These are phyloP conservation scores for Leccinum cinnamomeum DNA, from an alignment of 1,284 basidiomycete species.

Conservation along the genomic window DNA sequence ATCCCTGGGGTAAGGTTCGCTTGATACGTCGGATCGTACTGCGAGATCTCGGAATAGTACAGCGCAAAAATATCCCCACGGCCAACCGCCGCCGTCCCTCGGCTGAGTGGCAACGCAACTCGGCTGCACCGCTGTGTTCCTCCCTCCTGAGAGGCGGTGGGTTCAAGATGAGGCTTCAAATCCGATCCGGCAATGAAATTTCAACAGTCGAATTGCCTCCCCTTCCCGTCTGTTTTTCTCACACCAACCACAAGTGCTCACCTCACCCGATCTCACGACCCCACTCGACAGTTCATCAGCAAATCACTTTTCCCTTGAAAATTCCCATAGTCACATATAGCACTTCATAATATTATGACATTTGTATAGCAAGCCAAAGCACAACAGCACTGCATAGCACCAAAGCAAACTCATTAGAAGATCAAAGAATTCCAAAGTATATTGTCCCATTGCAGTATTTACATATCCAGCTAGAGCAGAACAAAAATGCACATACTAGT, in stretches of 20 bases:
- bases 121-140: constrained; percentile 14
- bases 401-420: too few relatives aligned
- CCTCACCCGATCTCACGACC: constrained; percentile 7
- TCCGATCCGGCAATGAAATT: constrained; percentile 11
- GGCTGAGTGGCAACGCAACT: constrained; percentile 14
- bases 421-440: too few relatives aligned
- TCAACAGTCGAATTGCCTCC: background rate
- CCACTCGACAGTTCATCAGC: background rate
- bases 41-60: constrained; percentile 21
- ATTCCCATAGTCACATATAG: too few relatives aligned
- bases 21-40: constrained; percentile 12
- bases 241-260: constrained; percentile 6
- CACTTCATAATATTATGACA: too few relatives aligned
- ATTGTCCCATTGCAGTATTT: too few relatives aligned
- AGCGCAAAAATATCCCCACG: constrained; percentile 7
- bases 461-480: too few relatives aligned
- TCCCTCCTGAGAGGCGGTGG: constrained; percentile 8
- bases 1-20: constrained; percentile 18
- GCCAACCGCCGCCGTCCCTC: constrained; percentile 4
- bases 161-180: background rate
- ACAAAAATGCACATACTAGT: too few relatives aligned
- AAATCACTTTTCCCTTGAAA: too few relatives aligned
- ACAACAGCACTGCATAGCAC: too few relatives aligned
- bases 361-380: too few relatives aligned
- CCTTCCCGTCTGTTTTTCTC: constrained; percentile 11